Conservation (phyloP, 129 eudicot species). For the Kitagawia praeruptora region DNA sequence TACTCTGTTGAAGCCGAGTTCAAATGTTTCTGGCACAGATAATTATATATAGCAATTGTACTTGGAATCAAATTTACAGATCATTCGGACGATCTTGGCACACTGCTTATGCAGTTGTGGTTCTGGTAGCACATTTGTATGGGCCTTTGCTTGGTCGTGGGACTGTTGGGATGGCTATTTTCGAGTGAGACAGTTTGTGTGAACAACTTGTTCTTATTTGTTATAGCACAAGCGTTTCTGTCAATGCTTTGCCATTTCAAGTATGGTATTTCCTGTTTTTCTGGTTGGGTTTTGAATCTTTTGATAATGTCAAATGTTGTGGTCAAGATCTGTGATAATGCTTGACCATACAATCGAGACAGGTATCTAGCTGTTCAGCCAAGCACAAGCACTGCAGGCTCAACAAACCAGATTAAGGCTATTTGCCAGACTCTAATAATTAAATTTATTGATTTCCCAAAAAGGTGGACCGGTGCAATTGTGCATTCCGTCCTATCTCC, state of each 20-base stretch:
- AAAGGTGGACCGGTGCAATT: background rate
- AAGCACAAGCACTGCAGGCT: too few species aligned
- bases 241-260: slow-evolving; percentile 91
- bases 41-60: slow-evolving; percentile 49
- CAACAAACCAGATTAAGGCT: too few species aligned
- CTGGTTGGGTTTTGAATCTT: too few species aligned
- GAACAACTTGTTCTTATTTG: slow-evolving; percentile 72
- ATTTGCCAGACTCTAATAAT: background rate
- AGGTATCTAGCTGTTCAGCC: too few species aligned
- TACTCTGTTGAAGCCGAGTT: slow-evolving; percentile 72
- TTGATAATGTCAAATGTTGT: too few species aligned
- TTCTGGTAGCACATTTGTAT: slow-evolving; percentile 58
- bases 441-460: background rate
- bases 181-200: slow-evolving; percentile 86
- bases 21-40: slow-evolving; percentile 88
- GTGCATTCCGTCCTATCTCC: background rate
- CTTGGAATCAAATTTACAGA: slow-evolving; percentile 65
- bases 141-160: slow-evolving; percentile 97
- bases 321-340: too few species aligned
- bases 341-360: too few species aligned
- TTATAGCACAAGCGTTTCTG: slow-evolving; percentile 84
- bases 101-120: slow-evolving; percentile 52
- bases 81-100: slow-evolving; percentile 32
- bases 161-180: slow-evolving; percentile 91
- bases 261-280: slow-evolving; percentile 87